phyloP scores from a whole-genome alignment of 2,329 filamentous ascomycete genomes.

The Alternaria conjuncta region DNA sequence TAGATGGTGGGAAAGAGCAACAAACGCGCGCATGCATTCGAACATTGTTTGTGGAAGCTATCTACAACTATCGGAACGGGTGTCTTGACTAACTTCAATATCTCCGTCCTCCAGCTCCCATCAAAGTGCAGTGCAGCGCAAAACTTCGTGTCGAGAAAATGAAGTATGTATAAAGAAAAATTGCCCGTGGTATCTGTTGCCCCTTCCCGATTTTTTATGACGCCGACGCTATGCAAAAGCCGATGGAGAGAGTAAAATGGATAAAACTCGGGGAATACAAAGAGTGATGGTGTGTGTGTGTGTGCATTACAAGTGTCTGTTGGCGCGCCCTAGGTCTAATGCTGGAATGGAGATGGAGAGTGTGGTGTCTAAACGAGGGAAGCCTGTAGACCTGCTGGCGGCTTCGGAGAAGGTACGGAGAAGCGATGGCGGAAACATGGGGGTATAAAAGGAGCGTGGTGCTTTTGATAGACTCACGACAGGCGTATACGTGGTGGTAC shows the following conservation, averaged over 20 bases:
- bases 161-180: constrained; percentile 18
- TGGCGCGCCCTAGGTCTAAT: constrained; percentile 11
- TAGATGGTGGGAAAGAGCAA: constrained; percentile 22
- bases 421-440: background rate
- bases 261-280: background rate
- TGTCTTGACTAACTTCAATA: background rate
- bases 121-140: background rate
- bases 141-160: background rate
- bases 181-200: constrained; percentile 17
- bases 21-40: constrained; percentile 28
- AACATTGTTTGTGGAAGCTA: constrained; percentile 8
- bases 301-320: constrained; percentile 21
- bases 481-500: constrained; percentile 7
- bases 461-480: constrained; percentile 8
- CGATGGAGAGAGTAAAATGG: constrained; percentile 13
- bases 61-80: background rate
- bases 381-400: constrained; percentile 28
- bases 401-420: constrained; percentile 10
- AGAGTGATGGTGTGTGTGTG: background rate
- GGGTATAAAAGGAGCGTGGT: constrained; percentile 27
- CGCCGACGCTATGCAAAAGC: constrained; percentile 35
- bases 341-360: background rate
- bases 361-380: constrained; percentile 13
- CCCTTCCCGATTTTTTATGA: constrained; percentile 27
- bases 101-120: background rate